These are phyloP conservation scores for Eucalyptus erythrocorys DNA, from an alignment of 345 rosid genomes.

Conservation along the genomic window DNA sequence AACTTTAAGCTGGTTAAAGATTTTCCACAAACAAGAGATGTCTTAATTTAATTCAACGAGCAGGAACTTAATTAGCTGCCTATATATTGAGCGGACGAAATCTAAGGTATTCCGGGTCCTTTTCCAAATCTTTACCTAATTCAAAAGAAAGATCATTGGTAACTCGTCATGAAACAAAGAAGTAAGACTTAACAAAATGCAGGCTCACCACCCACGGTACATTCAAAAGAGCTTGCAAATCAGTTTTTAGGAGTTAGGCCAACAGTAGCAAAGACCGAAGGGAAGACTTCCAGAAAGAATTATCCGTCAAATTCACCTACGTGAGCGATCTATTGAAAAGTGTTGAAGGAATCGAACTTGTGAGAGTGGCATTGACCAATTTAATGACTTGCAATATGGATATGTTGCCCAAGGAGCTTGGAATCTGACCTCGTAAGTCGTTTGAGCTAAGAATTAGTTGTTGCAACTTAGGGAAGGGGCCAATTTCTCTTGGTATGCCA, in stretches of 20 bases:
- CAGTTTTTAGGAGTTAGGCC: neutral
- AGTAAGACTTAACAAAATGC: neutral
- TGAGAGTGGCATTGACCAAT: neutral
- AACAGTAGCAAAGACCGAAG: neutral
- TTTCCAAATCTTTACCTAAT: neutral
- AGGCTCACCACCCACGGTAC: neutral
- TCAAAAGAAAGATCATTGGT: neutral
- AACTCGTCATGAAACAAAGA: neutral
- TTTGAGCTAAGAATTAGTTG: neutral
- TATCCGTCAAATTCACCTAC: neutral
- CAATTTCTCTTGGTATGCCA: neutral
- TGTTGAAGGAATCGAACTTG: neutral
- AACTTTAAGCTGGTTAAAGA: neutral
- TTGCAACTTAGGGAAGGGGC: neutral
- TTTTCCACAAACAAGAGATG: neutral
- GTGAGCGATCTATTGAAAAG: neutral
- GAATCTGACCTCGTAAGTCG: neutral
- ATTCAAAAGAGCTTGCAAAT: neutral
- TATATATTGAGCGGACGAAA: neutral
- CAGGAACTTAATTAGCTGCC: neutral
- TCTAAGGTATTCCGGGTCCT: neutral
- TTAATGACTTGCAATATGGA: neutral
- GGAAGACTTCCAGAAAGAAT: neutral
- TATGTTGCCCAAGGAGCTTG: neutral
- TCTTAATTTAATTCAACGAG: neutral